A percentile compares a stretch with the other conserved stretches of the same genome.
Conservation (phyloP, 202 grass and related monocot species). For the Alloteropsis angusta region DNA sequence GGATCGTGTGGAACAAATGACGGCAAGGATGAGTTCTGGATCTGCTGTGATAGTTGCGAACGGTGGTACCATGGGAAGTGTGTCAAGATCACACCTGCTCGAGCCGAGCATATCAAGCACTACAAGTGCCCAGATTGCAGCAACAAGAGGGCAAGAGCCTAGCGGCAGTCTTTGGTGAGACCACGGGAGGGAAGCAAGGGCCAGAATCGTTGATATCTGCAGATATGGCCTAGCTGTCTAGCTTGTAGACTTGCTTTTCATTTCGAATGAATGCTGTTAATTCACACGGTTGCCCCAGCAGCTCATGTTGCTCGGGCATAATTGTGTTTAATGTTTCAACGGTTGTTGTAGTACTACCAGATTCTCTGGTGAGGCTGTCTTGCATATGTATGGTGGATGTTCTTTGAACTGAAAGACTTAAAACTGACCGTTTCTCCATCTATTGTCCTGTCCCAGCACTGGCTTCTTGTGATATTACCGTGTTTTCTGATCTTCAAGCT, state of each 20-base stretch:
- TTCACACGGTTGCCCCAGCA: constrained; percentile 28
- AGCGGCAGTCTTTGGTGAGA: not conserved
- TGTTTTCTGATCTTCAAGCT: not conserved
- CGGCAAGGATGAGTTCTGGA: constrained; percentile 88
- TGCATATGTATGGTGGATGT: constrained; percentile 27
- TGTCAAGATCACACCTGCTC: constrained; percentile 84
- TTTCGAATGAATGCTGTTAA: constrained; percentile 31
- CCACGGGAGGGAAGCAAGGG: not conserved
- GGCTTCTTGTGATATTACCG: not conserved
- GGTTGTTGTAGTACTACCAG: constrained; percentile 30
- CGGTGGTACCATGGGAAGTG: constrained; percentile 96
- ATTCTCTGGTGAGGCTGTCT: constrained; percentile 26
- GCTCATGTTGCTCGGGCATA: constrained; percentile 36
- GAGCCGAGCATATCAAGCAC: constrained; percentile 93
- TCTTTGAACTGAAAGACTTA: constrained; percentile 3
- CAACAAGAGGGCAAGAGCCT: constrained; percentile 68
- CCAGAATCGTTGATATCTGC: constrained; percentile 16
- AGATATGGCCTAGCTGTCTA: constrained; percentile 46
- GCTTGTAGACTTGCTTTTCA: constrained; percentile 43
- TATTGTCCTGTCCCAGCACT: not conserved
- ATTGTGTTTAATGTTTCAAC: constrained; percentile 38
- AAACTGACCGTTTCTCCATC: constrained; percentile 30
- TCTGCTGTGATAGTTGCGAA: constrained; percentile 83
- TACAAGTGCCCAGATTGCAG: constrained; percentile 93
- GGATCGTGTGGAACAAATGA: constrained; percentile 77